Percentiles rank a stretch among this genome's conserved stretches.
phyloP scores from a whole-genome alignment of 2,329 filamentous ascomycete species.

The Penicillium hordei region DNA sequence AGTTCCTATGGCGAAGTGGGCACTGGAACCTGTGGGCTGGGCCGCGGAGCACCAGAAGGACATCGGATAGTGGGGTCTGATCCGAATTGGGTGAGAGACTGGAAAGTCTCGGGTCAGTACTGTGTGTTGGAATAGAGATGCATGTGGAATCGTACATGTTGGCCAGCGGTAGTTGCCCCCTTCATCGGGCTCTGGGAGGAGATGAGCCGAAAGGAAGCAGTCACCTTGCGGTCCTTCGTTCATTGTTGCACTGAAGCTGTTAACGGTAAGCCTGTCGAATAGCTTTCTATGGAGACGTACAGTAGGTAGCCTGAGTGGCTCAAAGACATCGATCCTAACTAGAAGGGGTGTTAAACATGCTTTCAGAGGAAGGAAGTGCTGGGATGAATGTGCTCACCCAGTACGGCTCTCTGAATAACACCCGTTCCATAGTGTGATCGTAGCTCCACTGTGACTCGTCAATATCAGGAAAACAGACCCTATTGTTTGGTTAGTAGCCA shows the following conservation, averaged over 20 bases:
- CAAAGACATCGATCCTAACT: slow-evolving; percentile 40
- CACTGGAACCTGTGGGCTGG: slow-evolving; percentile 30
- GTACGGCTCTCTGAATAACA: slow-evolving; percentile 35
- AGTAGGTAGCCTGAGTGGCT: slow-evolving; percentile 38
- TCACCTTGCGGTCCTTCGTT: slow-evolving; percentile 37
- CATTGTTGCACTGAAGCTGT: slow-evolving; percentile 36
- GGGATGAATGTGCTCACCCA: slow-evolving; percentile 25
- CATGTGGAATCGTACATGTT: slow-evolving; percentile 22
- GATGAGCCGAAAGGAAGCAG: slow-evolving; percentile 33
- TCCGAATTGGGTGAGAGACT: slow-evolving; percentile 32
- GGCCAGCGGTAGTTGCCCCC: slow-evolving; percentile 36
- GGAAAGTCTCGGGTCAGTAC: neutral
- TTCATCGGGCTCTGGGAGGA: slow-evolving; percentile 35
- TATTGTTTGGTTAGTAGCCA: slow-evolving; percentile 12
- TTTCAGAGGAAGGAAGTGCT: neutral
- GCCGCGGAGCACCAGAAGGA: slow-evolving; percentile 41
- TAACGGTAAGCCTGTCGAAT: slow-evolving; percentile 8
- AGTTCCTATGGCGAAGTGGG: slow-evolving; percentile 41
- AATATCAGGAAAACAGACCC: slow-evolving; percentile 35
- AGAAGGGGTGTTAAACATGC: slow-evolving; percentile 3
- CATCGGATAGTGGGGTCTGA: slow-evolving; percentile 22
- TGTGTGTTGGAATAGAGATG: neutral
- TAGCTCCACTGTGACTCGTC: slow-evolving; percentile 36
- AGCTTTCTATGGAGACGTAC: slow-evolving; percentile 20
- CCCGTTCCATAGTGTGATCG: slow-evolving; percentile 34